Evolutionary conservation across 495 filamentous ascomycete genomes (phyloP).

Genomic region (Penicillium longicatenatum): DNA sequence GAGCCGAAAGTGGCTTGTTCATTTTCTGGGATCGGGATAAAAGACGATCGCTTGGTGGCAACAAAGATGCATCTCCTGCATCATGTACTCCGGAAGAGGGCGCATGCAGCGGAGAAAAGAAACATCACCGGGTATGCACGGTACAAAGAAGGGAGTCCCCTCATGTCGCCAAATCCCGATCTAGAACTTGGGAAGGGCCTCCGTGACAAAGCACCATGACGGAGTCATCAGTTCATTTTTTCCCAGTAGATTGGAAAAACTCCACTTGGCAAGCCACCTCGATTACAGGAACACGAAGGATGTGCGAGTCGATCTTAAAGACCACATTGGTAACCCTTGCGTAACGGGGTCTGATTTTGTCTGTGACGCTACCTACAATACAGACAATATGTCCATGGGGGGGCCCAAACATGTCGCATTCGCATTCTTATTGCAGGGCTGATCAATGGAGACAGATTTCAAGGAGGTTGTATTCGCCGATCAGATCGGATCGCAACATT

Average conservation of each 20-base stretch:
- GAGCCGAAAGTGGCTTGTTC: conserved; percentile 6
- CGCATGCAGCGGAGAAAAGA: conserved; percentile 26
- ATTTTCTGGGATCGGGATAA: conserved; percentile 21
- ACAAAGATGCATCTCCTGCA: conserved; percentile 36
- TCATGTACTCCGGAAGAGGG: conserved; percentile 34
- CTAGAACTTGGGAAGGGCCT: conserved; percentile 22
- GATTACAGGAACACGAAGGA: conserved; percentile 18
- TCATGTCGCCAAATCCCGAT: conserved; percentile 2
- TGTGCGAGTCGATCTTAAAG: conserved; percentile 22
- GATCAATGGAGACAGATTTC: conserved; percentile 10
- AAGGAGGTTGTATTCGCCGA: conserved; percentile 30
- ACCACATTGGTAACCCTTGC: conserved; percentile 45
- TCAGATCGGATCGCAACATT: conserved; percentile 32
- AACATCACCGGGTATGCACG: conserved; percentile 29
- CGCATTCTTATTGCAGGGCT: conserved; percentile 27
- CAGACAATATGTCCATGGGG: background rate
- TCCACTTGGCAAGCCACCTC: conserved; percentile 22
- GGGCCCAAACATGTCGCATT: conserved; percentile 8
- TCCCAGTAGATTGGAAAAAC: conserved; percentile 10
- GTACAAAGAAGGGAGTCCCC: conserved; percentile 9
- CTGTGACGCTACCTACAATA: conserved; percentile 24
- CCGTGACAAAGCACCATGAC: conserved; percentile 24
- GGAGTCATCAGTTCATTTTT: conserved; percentile 16
- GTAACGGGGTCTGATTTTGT: conserved; percentile 29
- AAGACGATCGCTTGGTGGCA: conserved; percentile 25